Conservation (phyloP, 306 rosid genomes). For the Medicago ruthenica region DNA sequence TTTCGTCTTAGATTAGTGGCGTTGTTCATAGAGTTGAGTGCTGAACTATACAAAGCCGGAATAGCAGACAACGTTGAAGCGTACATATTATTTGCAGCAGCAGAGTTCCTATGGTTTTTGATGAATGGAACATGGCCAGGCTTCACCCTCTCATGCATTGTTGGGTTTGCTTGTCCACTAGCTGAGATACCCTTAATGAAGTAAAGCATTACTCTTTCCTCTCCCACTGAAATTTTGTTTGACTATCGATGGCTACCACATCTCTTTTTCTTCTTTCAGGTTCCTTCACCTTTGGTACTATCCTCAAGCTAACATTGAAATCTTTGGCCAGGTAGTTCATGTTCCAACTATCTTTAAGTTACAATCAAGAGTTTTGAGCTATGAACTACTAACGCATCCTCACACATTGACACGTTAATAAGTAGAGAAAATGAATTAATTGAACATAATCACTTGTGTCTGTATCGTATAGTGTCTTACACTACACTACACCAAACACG, state of each 20-base stretch:
- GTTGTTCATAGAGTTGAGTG: conserved; percentile 77
- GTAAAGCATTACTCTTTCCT: conserved; percentile 39
- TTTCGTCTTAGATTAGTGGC: conserved; percentile 59
- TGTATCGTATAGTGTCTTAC: background rate
- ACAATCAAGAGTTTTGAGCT: background rate
- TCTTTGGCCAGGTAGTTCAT: conserved; percentile 54
- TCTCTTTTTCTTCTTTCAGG: conserved; percentile 45
- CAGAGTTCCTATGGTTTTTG: conserved; percentile 79
- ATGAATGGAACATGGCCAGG: conserved; percentile 76
- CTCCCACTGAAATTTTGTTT: background rate
- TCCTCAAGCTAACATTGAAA: conserved; percentile 50
- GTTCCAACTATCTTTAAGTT: background rate
- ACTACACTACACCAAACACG: background rate
- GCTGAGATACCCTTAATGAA: conserved; percentile 59
- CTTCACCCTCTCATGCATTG: conserved; percentile 69
- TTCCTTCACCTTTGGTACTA: conserved; percentile 56
- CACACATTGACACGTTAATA: background rate
- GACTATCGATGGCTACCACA: background rate
- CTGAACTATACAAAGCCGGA: conserved; percentile 86
- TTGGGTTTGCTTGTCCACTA: conserved; percentile 60
- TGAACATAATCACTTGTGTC: background rate
- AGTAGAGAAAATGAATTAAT: background rate
- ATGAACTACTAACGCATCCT: background rate
- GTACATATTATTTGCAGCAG: conserved; percentile 72
- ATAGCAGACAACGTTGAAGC: conserved; percentile 70